Base-by-base conservation (phyloP, 495 filamentous ascomycete species). In the Xanthoparmelia taractica region DNA sequence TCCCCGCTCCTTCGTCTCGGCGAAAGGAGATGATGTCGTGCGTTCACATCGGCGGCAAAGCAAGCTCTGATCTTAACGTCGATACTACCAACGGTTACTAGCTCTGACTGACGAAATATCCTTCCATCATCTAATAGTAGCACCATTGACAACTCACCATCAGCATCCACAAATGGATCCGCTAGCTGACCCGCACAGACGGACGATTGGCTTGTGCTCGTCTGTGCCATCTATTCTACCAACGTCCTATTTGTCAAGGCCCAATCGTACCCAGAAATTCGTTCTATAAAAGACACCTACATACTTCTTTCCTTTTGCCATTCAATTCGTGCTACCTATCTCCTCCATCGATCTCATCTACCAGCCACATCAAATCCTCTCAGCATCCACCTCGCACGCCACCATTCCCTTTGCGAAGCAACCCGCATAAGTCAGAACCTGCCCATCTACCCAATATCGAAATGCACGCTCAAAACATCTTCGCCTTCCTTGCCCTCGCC, bases 401-500 rank as follows among this genome's bases (percentile, higher is more conserved):
- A 23, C 41, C 41, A 45, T 20, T 41, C 38, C 41, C 41, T 15
- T 41, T 40, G 15, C 40, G 10, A 41, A 45, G 8, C 41, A 45
- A 5, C 41, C 8, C 45, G 45, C 45, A 23, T 8, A 48, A 48
- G 11, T n/a, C 45, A 45, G 2, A 0, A 45, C 18, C 55, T 34
- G 4, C 27, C 27, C n/a, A 38, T 15, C 17, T 1, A 2, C 50
- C 13, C 50, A 33, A 25, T 18, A 58, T 4, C 18, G 41, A 27
- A 25, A 40, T 36, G 41, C 41, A 58, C 57, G 36, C 33, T 33
- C 29, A 23, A 7, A 23, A 40, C 36, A 25, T 58, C 57, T 10
- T 43, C 36, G 57, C 57, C 57, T 41, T 43, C 57, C 41, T 58
- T 11, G 36, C 41, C 23, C 57, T 58, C 18, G 57, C 57, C 57